Evolutionary conservation across 1,284 basidiomycete genomes (phyloP).

Genomic region (Ceratobasidium sp.): DNA sequence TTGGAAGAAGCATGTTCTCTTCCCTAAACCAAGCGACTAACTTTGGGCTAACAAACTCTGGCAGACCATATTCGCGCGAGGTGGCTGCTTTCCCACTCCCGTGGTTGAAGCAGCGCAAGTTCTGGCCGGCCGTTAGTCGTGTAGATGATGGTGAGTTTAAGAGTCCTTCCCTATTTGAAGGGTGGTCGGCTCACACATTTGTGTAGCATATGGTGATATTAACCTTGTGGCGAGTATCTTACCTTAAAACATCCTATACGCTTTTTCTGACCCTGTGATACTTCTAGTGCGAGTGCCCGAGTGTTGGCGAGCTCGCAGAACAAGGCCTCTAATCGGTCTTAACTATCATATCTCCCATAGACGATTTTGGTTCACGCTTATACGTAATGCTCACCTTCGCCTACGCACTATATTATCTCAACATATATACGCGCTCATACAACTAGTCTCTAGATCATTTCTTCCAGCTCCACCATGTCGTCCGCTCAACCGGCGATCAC

Average conservation of each 20-base stretch:
- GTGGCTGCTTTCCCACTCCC: slow-evolving; percentile 87
- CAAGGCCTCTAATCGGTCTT: slow-evolving; percentile 31
- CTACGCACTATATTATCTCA: slow-evolving; percentile 40
- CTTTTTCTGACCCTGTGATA: slow-evolving; percentile 38
- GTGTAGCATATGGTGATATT: slow-evolving; percentile 80
- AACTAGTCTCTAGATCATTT: background rate
- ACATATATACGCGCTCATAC: slow-evolving; percentile 21
- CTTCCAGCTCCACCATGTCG: slow-evolving; percentile 23
- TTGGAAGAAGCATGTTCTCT: slow-evolving; percentile 80
- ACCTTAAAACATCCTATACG: slow-evolving; percentile 6
- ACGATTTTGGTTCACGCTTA: slow-evolving; percentile 1
- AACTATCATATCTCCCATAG: background rate
- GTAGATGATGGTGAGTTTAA: slow-evolving; percentile 85
- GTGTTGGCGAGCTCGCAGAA: slow-evolving; percentile 77
- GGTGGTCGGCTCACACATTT: slow-evolving; percentile 32
- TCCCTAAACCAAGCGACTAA: background rate
- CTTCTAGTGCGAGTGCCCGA: slow-evolving; percentile 85
- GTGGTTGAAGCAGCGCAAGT: slow-evolving; percentile 86
- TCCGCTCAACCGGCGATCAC: slow-evolving; percentile 43
- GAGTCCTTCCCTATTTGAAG: slow-evolving; percentile 1
- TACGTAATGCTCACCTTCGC: background rate
- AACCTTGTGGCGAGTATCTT: slow-evolving; percentile 76
- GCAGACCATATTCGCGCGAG: slow-evolving; percentile 86
- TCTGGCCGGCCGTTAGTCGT: slow-evolving; percentile 92
- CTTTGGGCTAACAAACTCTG: background rate